These are phyloP conservation scores for Apocynum venetum DNA, from an alignment of 257 asterid genomes.

Conservation along the genomic window DNA sequence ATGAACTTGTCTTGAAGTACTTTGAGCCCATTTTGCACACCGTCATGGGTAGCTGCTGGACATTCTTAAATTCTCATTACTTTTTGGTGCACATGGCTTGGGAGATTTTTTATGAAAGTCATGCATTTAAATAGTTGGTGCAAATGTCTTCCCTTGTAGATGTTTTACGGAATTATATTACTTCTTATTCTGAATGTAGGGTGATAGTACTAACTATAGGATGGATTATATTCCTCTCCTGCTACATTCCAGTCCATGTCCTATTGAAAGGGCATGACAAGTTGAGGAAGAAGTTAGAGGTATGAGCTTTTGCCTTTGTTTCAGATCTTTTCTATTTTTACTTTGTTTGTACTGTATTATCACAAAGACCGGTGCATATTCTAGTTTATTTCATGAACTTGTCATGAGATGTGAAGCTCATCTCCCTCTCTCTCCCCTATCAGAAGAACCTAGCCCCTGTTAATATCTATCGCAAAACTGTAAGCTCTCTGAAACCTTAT, in stretches of 20 bases:
- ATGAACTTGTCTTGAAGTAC: background rate
- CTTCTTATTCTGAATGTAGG: slow-evolving; percentile 51
- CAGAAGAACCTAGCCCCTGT: background rate
- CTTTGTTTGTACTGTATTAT: background rate
- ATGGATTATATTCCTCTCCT: slow-evolving; percentile 87
- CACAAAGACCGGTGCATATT: background rate
- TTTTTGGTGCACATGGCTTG: background rate
- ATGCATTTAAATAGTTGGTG: background rate
- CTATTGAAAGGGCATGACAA: slow-evolving; percentile 85
- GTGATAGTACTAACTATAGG: slow-evolving; percentile 81
- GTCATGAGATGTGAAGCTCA: background rate
- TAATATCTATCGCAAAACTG: background rate
- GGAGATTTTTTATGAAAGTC: background rate
- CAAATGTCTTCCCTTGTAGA: slow-evolving; percentile 14
- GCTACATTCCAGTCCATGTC: slow-evolving; percentile 93
- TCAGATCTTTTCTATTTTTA: background rate
- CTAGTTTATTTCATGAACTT: background rate
- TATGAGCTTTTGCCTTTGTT: slow-evolving; percentile 22
- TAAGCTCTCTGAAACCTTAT: background rate
- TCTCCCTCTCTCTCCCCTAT: too few relatives aligned
- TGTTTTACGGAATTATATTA: slow-evolving; percentile 20
- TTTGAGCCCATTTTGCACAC: background rate
- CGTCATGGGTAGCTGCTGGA: background rate
- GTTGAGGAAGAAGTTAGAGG: slow-evolving; percentile 83
- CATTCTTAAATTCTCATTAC: background rate